These are phyloP conservation scores for Setomelanomma holmii DNA, from an alignment of 2,329 filamentous ascomycete genomes.

Conservation along the genomic window DNA sequence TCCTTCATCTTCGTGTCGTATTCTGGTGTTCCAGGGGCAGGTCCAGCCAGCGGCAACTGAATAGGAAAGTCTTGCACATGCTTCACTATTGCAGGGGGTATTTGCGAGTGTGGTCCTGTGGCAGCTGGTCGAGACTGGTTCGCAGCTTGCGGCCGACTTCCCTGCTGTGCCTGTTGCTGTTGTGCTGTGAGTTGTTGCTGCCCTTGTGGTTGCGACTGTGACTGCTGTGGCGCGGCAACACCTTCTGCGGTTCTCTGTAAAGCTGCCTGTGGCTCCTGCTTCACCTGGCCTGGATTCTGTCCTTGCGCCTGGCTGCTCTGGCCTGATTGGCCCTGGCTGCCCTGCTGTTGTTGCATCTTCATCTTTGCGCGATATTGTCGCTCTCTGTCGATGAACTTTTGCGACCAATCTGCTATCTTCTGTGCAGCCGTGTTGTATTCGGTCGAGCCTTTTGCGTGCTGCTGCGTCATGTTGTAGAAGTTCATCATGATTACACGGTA, in stretches of 20 bases:
- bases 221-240: conserved; percentile 10
- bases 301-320: conserved; percentile 36
- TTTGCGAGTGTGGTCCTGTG: conserved; percentile 9
- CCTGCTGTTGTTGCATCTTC: conserved; percentile 24
- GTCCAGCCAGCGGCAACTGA: conserved; percentile 36
- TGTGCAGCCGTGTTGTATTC: conserved; percentile 59
- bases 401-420: conserved; percentile 60
- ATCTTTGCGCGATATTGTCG: conserved; percentile 48
- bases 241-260: not conserved
- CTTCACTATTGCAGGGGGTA: conserved; percentile 45
- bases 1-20: conserved; percentile 46
- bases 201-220: conserved; percentile 19
- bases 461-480: conserved; percentile 62
- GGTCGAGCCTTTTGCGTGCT: conserved; percentile 55
- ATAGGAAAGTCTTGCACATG: conserved; percentile 47
- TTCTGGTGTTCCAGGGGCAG: conserved; percentile 43
- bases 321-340: conserved; percentile 27
- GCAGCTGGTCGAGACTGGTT: conserved; percentile 17
- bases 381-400: conserved; percentile 58
- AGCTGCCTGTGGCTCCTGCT: conserved; percentile 26
- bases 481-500: conserved; percentile 62
- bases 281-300: conserved; percentile 36
- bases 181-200: conserved; percentile 10
- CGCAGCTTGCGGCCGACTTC: too few species aligned
- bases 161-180: conserved; percentile 13